Percentiles rank a stretch among this genome's conserved stretches.
Conservation (phyloP, 306 rosid genomes). For the Quercus aquifolioides region DNA sequence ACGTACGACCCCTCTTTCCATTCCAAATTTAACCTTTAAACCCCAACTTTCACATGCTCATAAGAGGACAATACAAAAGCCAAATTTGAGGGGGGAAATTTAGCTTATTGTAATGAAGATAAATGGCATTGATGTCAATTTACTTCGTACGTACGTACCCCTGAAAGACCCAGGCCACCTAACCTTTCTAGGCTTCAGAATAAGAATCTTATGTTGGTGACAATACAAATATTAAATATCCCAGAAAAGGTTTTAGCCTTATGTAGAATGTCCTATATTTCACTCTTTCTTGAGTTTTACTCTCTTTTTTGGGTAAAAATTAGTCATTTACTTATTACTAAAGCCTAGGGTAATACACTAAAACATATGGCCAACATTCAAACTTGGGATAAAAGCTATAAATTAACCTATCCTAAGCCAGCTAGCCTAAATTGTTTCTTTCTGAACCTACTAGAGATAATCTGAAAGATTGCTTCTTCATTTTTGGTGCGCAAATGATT, state of each 20-base stretch:
- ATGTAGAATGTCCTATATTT: neutral
- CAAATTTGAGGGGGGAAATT: conserved; percentile 21
- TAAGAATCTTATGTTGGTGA: conserved; percentile 1
- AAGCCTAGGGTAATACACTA: neutral
- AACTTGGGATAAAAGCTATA: too few relatives aligned
- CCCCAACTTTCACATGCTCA: conserved; percentile 17
- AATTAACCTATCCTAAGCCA: neutral
- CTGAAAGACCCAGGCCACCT: neutral
- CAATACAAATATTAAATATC: conserved; percentile 14
- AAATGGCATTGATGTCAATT: conserved; percentile 13
- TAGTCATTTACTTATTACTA: neutral
- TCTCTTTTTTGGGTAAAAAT: neutral
- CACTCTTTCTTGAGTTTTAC: conserved; percentile 1
- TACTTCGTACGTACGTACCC: neutral
- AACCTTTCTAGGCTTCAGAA: neutral
- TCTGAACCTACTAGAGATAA: too few relatives aligned
- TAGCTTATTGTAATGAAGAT: conserved; percentile 2
- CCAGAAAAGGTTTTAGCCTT: neutral
- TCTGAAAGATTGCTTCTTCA: too few relatives aligned
- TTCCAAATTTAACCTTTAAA: neutral
- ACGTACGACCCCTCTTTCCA: neutral
- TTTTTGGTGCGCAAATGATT: too few relatives aligned
- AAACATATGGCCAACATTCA: too few relatives aligned
- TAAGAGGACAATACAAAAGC: conserved; percentile 25
- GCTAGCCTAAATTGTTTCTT: neutral